Evolutionary conservation across 345 rosid genomes (phyloP).

Genomic region (Sapria himalayana): DNA sequence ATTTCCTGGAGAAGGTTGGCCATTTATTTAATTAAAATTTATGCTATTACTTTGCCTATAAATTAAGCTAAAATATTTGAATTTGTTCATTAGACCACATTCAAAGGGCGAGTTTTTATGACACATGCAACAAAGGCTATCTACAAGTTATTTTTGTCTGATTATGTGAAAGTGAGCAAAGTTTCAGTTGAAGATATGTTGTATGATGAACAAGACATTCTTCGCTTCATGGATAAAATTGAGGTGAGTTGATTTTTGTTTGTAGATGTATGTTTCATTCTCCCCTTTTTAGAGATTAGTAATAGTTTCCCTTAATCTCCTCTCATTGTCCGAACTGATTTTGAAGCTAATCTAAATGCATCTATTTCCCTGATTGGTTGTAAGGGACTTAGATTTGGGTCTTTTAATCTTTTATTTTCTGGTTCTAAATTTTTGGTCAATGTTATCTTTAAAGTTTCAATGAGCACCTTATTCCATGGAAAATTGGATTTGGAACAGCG

Average conservation of each 20-base stretch:
- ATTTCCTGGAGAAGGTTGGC: constrained; percentile 80
- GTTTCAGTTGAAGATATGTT: constrained; percentile 94
- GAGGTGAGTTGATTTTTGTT: constrained; percentile 27
- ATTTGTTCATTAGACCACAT: constrained; percentile 44
- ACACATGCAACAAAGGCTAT: constrained; percentile 96
- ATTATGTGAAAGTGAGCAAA: constrained; percentile 95
- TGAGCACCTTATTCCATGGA: too few relatives aligned
- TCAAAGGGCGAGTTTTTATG: constrained; percentile 82
- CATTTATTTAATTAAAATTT: constrained; percentile 2
- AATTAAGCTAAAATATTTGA: constrained; percentile 2
- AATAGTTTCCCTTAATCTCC: not conserved
- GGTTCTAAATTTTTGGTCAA: too few relatives aligned
- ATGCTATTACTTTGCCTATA: not conserved
- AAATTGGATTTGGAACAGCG: too few relatives aligned
- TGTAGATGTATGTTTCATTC: not conserved
- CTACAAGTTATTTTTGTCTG: constrained; percentile 65
- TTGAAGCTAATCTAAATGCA: not conserved
- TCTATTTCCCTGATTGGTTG: not conserved
- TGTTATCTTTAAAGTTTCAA: too few relatives aligned
- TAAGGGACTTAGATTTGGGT: too few relatives aligned
- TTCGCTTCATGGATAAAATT: constrained; percentile 79
- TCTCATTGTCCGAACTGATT: not conserved
- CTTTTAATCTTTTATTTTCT: too few relatives aligned
- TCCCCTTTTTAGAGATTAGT: not conserved
- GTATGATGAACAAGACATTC: constrained; percentile 77